Evolutionary conservation across 192 early-diverging fungal genomes (phyloP).

Genomic region (Coemansia erecta): DNA sequence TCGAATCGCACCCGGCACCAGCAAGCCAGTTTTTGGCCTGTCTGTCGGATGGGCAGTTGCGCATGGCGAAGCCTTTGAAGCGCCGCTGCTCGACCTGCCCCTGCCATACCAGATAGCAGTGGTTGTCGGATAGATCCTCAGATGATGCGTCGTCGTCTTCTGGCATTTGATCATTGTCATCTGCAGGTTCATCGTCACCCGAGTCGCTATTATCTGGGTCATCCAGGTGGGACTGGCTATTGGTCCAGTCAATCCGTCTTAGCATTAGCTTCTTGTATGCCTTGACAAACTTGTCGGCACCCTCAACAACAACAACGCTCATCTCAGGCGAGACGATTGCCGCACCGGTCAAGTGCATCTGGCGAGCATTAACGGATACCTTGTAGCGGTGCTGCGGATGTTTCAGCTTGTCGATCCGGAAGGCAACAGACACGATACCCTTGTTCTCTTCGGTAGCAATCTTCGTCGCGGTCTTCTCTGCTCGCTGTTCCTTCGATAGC

Average conservation of each 20-base stretch:
- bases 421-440: conserved; percentile 74
- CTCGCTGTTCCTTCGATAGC: conserved; percentile 82
- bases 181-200: conserved; percentile 19
- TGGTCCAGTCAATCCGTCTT: conserved; percentile 87
- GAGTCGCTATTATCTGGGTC: neutral
- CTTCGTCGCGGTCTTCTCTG: conserved; percentile 76
- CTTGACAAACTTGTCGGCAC: conserved; percentile 83
- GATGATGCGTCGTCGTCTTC: conserved; percentile 27
- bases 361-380: conserved; percentile 84
- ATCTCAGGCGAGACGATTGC: conserved; percentile 72
- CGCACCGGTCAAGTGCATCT: conserved; percentile 80
- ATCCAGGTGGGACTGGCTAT: conserved; percentile 44
- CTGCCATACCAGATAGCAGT: conserved; percentile 92
- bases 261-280: conserved; percentile 97
- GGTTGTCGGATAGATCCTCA: conserved; percentile 60
- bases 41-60: conserved; percentile 69
- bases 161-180: conserved; percentile 14
- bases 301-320: conserved; percentile 89
- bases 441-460: conserved; percentile 66
- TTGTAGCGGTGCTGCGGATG: conserved; percentile 88
- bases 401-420: conserved; percentile 70
- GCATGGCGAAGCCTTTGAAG: conserved; percentile 77
- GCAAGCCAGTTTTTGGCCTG: conserved; percentile 71
- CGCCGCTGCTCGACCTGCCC: conserved; percentile 75
- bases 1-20: conserved; percentile 69